These are phyloP conservation scores for Amanita fuliginea DNA, from an alignment of 768 basidiomycete species.

Conservation along the genomic window DNA sequence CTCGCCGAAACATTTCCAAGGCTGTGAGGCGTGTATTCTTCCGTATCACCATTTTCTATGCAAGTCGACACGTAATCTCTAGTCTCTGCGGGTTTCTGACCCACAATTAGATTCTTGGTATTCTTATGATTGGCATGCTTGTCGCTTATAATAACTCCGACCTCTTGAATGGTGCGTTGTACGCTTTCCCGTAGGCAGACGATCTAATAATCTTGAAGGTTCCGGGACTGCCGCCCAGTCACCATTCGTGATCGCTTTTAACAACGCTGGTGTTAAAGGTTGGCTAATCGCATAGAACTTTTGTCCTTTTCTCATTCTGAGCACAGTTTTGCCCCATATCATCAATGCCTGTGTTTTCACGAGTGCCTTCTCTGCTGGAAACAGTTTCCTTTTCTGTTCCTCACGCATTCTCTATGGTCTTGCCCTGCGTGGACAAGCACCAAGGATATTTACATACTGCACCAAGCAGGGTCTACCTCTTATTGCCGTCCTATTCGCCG, in stretches of 20 bases:
- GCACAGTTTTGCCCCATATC: slow-evolving; percentile 45
- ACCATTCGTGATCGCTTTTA: slow-evolving; percentile 80
- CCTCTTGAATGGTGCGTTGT: slow-evolving; percentile 28
- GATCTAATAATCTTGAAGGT: slow-evolving; percentile 10
- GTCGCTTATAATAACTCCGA: slow-evolving; percentile 55
- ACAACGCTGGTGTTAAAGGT: slow-evolving; percentile 60
- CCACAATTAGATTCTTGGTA: slow-evolving; percentile 46
- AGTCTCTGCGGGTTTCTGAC: not conserved
- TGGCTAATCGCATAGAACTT: not conserved
- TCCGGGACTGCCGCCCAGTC: slow-evolving; percentile 63
- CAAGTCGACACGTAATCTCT: slow-evolving; percentile 15
- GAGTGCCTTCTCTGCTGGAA: slow-evolving; percentile 62
- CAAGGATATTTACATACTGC: slow-evolving; percentile 29
- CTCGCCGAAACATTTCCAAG: slow-evolving; percentile 68
- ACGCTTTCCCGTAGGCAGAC: not conserved
- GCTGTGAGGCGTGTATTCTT: slow-evolving; percentile 72
- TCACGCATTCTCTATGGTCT: slow-evolving; percentile 45
- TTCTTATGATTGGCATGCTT: slow-evolving; percentile 70
- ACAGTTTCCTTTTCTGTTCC: slow-evolving; percentile 48
- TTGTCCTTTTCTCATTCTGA: not conserved
- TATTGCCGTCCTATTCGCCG: slow-evolving; percentile 23
- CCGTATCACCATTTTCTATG: slow-evolving; percentile 73
- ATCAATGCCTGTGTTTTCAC: slow-evolving; percentile 68
- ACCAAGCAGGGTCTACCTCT: slow-evolving; percentile 40
- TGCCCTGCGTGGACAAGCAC: slow-evolving; percentile 40